These are phyloP conservation scores for Daucus carota DNA, from an alignment of 129 eudicot genomes.

Conservation along the genomic window DH1_v3.0 NC_030388.2:2670001-2670500, in stretches of 20 bases:
- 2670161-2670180: no score
- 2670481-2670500: conserved; percentile 34
- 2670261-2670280: conserved; percentile 51
- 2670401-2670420: conserved; percentile 51
- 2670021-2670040: conserved; percentile 11
- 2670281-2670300: conserved; percentile 79
- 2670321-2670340: conserved; percentile 27
- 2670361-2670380: conserved; percentile 14
- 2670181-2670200: conserved; percentile 30
- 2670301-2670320: conserved; percentile 50
- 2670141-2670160: no score
- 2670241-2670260: conserved; percentile 63
- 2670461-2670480: conserved; percentile 11
- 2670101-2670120: no score
- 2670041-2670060: background rate
- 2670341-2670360: conserved; percentile 15
- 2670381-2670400: conserved; percentile 23
- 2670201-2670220: conserved; percentile 69
- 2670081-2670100: no score
- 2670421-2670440: background rate
- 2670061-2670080: background rate
- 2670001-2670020: conserved; percentile 75
- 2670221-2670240: conserved; percentile 49
- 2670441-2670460: conserved; percentile 4
- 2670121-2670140: background rate